These are phyloP conservation scores for Jamesozyma gamospora DNA, from an alignment of 805 yeast genomes.

Conservation along the genomic window DNA sequence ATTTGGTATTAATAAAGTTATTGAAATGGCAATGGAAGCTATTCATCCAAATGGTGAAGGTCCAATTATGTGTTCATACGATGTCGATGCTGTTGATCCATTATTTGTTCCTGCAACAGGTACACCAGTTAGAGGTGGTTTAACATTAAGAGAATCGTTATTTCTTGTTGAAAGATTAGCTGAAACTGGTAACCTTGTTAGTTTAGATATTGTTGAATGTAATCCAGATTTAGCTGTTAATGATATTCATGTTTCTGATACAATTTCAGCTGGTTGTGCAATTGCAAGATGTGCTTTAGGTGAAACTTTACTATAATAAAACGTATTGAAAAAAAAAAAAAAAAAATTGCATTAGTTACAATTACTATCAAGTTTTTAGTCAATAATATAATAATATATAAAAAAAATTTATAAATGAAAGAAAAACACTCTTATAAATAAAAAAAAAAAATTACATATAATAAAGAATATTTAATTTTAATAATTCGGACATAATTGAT, in stretches of 20 bases:
- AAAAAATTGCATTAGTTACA: no score
- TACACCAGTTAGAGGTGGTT: conserved; percentile 94
- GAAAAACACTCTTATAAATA: no score
- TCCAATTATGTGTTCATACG: conserved; percentile 87
- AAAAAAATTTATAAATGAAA: no score
- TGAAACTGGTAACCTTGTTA: conserved; percentile 75
- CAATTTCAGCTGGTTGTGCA: conserved; percentile 84
- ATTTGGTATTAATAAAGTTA: conserved; percentile 83
- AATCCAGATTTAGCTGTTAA: conserved; percentile 81
- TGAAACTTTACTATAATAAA: conserved; percentile 49
- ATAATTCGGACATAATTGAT: conserved; percentile 56
- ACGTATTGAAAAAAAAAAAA: no score
- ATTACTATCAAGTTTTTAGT: no score
- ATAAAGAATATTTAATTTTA: conserved; percentile 21
- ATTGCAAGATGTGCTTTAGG: conserved; percentile 91
- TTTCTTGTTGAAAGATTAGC: conserved; percentile 88
- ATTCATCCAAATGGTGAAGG: conserved; percentile 60
- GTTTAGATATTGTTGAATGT: conserved; percentile 87
- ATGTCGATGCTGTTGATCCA: conserved; percentile 96
- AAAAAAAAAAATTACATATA: no score
- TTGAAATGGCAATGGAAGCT: conserved; percentile 78
- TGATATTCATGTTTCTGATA: conserved; percentile 67
- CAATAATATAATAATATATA: no score
- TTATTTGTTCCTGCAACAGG: conserved; percentile 93
- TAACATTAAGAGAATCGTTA: conserved; percentile 88